Percentiles rank a stretch among this genome's conserved stretches.
These are phyloP conservation scores for Umbelopsis isabellina DNA, from an alignment of 192 early-diverging fungal species.

Conservation along the genomic window DNA sequence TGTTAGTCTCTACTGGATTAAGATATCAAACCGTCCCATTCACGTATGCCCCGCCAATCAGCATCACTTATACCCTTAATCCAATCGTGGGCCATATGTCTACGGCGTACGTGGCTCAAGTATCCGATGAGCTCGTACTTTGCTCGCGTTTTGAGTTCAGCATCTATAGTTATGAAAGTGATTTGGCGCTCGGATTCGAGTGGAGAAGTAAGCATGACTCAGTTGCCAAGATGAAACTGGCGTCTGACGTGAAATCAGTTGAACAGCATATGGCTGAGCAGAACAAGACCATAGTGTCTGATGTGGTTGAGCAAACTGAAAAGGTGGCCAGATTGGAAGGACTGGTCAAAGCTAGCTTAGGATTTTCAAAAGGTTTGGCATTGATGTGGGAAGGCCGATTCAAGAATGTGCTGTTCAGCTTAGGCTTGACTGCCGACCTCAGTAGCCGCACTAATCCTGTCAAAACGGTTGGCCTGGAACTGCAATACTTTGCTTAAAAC, in stretches of 20 bases:
- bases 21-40: slow-evolving; percentile 66
- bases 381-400: slow-evolving; percentile 76
- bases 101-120: slow-evolving; percentile 79
- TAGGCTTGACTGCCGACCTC: slow-evolving; percentile 71
- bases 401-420: slow-evolving; percentile 63
- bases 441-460: slow-evolving; percentile 51
- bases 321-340: slow-evolving; percentile 30
- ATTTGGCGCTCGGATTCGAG: slow-evolving; percentile 86
- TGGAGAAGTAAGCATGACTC: slow-evolving; percentile 51
- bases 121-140: slow-evolving; percentile 68
- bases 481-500: slow-evolving; percentile 60
- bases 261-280: slow-evolving; percentile 24
- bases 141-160: slow-evolving; percentile 91
- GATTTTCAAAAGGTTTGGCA: slow-evolving; percentile 55
- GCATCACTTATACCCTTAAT: slow-evolving; percentile 77
- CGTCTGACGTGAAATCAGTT: background rate
- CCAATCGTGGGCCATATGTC: slow-evolving; percentile 95
- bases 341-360: slow-evolving; percentile 36
- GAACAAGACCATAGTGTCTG: background rate
- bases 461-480: slow-evolving; percentile 56
- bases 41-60: slow-evolving; percentile 48
- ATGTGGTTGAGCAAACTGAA: slow-evolving; percentile 32
- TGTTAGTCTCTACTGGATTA: slow-evolving; percentile 66
- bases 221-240: background rate
- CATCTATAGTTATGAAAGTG: slow-evolving; percentile 88